Percentiles rank a stretch among this genome's conserved stretches.
Evolutionary conservation across 345 rosid genomes (phyloP).

Genomic region (Turnera subulata): DNA sequence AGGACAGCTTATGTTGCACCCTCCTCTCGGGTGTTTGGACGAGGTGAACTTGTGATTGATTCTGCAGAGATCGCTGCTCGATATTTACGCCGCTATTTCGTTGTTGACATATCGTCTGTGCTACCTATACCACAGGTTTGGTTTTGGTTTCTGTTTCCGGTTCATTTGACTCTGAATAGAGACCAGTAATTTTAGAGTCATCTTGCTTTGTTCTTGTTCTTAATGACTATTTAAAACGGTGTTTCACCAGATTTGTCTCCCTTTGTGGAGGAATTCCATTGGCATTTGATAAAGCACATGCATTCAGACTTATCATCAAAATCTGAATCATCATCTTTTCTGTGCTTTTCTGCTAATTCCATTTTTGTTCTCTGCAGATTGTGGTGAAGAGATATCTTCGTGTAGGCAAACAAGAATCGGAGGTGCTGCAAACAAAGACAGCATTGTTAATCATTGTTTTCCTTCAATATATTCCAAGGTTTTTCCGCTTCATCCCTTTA

Average conservation of each 20-base stretch:
- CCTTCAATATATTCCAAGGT: constrained; percentile 74
- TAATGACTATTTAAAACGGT: too few species aligned
- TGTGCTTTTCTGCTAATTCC: too few species aligned
- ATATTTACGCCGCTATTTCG: constrained; percentile 60
- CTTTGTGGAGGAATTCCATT: too few species aligned
- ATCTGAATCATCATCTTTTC: too few species aligned
- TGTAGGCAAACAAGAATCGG: constrained; percentile 46
- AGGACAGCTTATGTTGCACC: constrained; percentile 84
- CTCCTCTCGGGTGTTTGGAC: constrained; percentile 86
- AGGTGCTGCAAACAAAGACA: constrained; percentile 57
- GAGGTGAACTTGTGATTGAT: constrained; percentile 93
- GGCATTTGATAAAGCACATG: too few species aligned
- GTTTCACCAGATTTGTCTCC: too few species aligned
- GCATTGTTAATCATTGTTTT: constrained; percentile 52
- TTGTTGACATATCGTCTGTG: constrained; percentile 67
- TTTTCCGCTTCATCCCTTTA: constrained; percentile 62
- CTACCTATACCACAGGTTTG: constrained; percentile 83
- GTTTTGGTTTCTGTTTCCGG: too few species aligned
- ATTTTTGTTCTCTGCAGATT: constrained; percentile 41
- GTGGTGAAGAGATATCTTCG: constrained; percentile 63
- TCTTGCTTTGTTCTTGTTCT: too few species aligned
- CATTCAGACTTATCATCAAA: too few species aligned
- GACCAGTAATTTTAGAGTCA: too few species aligned
- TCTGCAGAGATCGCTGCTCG: constrained; percentile 67
- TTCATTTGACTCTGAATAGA: too few species aligned